These are phyloP conservation scores for Oryza punctata DNA, from an alignment of 176 grass and related monocot genomes.

Conservation along the genomic window DNA sequence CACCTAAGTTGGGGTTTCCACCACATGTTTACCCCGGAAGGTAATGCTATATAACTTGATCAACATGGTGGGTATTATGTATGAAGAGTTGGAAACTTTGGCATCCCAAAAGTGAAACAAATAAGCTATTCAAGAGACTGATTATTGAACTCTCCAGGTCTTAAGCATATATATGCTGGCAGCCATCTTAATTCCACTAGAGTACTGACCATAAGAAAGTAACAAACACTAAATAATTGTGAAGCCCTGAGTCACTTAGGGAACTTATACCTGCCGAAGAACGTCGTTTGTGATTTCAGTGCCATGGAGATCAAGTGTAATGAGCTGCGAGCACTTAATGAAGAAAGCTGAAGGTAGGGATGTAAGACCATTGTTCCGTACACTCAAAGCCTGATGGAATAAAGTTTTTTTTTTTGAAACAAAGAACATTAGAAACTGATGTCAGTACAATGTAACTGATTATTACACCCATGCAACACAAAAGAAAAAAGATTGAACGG, in stretches of 20 bases:
- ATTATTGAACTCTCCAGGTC: not conserved
- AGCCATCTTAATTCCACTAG: not conserved
- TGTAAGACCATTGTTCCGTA: constrained; percentile 84
- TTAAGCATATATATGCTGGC: not conserved
- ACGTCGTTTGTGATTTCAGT: constrained; percentile 91
- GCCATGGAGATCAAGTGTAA: constrained; percentile 88
- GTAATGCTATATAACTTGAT: not conserved
- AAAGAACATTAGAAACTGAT: not conserved
- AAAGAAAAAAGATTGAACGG: not conserved
- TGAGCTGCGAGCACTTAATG: constrained; percentile 67
- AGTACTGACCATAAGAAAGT: not conserved
- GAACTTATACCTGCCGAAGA: constrained; percentile 77
- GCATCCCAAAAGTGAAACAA: not conserved
- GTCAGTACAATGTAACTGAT: not conserved
- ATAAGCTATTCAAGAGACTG: not conserved
- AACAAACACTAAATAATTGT: not conserved
- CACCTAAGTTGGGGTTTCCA: too few species aligned
- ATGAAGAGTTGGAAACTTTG: not conserved
- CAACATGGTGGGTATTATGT: not conserved
- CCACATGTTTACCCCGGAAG: too few species aligned
- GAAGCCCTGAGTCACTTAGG: not conserved
- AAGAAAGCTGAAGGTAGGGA: constrained; percentile 74
- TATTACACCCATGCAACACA: not conserved
- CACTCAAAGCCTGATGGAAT: constrained; percentile 61
- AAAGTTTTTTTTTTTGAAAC: constrained; percentile 16